Evolutionary conservation across 768 basidiomycete species (phyloP), one percentile per base, ranked within the genome.

Genomic region (Cytidiella melzeri): DNA sequence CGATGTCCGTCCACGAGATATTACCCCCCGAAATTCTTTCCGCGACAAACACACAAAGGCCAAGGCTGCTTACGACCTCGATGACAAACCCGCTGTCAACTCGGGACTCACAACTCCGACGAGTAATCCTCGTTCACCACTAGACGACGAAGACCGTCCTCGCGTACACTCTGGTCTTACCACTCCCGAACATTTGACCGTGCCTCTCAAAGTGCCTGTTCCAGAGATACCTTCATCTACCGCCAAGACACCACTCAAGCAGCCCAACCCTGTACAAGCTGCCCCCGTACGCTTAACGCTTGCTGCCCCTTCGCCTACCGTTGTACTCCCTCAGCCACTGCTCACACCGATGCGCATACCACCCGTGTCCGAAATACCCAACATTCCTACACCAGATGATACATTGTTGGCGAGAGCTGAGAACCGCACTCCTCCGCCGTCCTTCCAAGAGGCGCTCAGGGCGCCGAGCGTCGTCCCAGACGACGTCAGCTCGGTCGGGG

Each of bases 71-170:
- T 15, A 50, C 20, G 56, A 56, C 43, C 38, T 47, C 7, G 47
- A 47, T 27, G 47, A 53, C 21, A 30, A 37, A 38, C 28, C 47
- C 15, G 25, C 44, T 18, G 56, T 47, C 38, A 37, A 47, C 3
- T 63, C 61, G 3, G 58, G 58, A 6, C 49, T 63, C 27, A 63
- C 62, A 3, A 60, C 59, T 1, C 55, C 64, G 20, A 53, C 43
- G 55, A 50, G 34, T 55, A 50, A 40, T 34, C 50, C 4, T 54
- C 53, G 34, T 19, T 34, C 28, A 27, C 9, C 41, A 12, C 12
- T 47, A 19, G 28, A 24, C 18, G 53, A 51, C 9, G 53, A 47
- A 11, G 50, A 55, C 34, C 37, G 40, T 6, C 54, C 54, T 5
- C 28, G 7, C 13, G 21, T 55, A 13, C 54, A 48, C 23, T 55